Evolutionary conservation across 2,329 filamentous ascomycete genomes (phyloP).

Genomic region (Blumeria graminis): DNA sequence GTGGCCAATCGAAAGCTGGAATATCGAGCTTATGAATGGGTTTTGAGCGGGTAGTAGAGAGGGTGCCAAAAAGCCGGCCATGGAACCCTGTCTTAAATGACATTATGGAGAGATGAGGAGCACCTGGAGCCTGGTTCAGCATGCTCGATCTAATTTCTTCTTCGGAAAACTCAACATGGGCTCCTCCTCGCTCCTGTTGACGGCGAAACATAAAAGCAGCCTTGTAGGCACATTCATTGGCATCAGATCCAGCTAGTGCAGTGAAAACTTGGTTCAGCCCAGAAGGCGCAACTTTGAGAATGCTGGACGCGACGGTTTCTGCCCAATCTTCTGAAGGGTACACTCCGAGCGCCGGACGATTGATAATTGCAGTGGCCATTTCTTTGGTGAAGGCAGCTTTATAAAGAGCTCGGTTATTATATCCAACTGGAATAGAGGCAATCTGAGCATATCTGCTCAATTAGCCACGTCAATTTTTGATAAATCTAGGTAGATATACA

Average conservation of each 20-base stretch:
- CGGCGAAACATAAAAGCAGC: conserved; percentile 66
- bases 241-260: conserved; percentile 54
- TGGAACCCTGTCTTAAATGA: conserved; percentile 62
- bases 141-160: conserved; percentile 45
- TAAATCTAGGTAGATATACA: conserved; percentile 16
- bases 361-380: conserved; percentile 51
- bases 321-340: conserved; percentile 59
- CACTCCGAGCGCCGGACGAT: conserved; percentile 58
- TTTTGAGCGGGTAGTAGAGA: conserved; percentile 62
- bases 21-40: conserved; percentile 73
- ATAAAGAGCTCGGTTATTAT: conserved; percentile 50
- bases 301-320: conserved; percentile 42
- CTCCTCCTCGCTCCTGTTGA: conserved; percentile 40
- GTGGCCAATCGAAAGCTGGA: conserved; percentile 71
- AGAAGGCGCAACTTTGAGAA: conserved; percentile 48
- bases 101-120: conserved; percentile 51
- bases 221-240: conserved; percentile 70
- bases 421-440: conserved; percentile 61
- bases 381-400: conserved; percentile 41
- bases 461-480: conserved; percentile 4
- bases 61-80: conserved; percentile 53
- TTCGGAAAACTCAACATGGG: conserved; percentile 42
- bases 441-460: conserved; percentile 46
- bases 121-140: conserved; percentile 48
- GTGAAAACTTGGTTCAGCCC: conserved; percentile 64